phyloP scores from a whole-genome alignment of 73 alveolate genomes.

The Tetrahymena malaccensis region DNA sequence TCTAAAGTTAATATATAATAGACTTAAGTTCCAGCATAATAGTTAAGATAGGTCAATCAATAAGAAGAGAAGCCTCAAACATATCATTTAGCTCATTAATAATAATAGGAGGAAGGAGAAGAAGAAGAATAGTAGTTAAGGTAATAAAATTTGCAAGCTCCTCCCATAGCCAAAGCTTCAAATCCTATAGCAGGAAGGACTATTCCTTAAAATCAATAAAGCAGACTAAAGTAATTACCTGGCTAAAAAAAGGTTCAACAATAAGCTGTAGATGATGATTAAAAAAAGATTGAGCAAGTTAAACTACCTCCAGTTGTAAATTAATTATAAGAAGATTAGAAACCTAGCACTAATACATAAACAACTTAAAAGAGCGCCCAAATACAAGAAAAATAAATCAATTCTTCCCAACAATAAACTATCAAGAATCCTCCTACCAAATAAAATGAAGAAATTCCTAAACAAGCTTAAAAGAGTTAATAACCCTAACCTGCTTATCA shows the following conservation, averaged over 20 bases:
- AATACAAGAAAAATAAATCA: not conserved
- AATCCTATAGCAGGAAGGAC: not conserved
- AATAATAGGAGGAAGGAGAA: not conserved
- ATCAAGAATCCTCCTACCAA: not conserved
- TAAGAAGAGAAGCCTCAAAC: not conserved
- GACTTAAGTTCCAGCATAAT: not conserved
- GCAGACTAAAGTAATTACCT: not conserved
- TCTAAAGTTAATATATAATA: not conserved
- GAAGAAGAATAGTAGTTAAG: not conserved
- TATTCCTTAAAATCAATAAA: not conserved
- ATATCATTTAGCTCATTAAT: not conserved
- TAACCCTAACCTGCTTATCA: not conserved
- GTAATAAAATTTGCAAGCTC: not conserved
- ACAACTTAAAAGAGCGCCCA: not conserved
- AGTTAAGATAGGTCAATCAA: not conserved
- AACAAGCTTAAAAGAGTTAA: not conserved
- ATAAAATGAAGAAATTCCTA: not conserved
- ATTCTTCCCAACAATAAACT: not conserved
- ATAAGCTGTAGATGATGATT: not conserved
- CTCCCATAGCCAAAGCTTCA: not conserved
- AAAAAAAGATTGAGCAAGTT: not conserved
- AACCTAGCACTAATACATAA: not conserved
- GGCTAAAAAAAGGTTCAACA: not conserved
- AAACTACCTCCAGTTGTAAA: not conserved
- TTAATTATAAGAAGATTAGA: not conserved